These are phyloP conservation scores for Lipomyces orientalis DNA, from an alignment of 805 yeast genomes.

Conservation along the genomic window DNA sequence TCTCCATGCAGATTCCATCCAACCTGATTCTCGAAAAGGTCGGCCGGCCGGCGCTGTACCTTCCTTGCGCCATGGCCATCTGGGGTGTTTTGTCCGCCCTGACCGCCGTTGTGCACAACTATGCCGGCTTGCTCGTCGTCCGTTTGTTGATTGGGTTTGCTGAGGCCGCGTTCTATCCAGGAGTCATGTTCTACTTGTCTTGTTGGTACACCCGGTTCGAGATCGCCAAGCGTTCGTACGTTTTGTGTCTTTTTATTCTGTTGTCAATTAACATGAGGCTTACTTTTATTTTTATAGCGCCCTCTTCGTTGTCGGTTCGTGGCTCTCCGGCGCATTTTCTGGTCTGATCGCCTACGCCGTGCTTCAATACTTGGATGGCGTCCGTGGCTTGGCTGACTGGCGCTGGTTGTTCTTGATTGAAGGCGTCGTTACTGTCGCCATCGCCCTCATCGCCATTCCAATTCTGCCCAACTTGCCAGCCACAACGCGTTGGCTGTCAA, in stretches of 20 bases:
- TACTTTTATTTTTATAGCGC: constrained; percentile 41
- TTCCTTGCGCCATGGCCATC: constrained; percentile 54
- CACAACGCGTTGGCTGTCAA: constrained; percentile 54
- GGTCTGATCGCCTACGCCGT: constrained; percentile 64
- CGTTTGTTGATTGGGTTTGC: constrained; percentile 55
- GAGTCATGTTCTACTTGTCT: constrained; percentile 57
- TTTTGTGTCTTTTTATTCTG: constrained; percentile 22
- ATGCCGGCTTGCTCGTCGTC: constrained; percentile 53
- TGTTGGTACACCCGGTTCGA: constrained; percentile 62
- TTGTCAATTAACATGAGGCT: constrained; percentile 37
- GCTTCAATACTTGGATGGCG: constrained; percentile 51
- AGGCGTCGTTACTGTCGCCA: constrained; percentile 58
- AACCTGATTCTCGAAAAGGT: constrained; percentile 54
- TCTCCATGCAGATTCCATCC: constrained; percentile 56
- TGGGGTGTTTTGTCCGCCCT: constrained; percentile 56
- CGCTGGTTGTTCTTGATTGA: constrained; percentile 63
- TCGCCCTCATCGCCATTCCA: constrained; percentile 54
- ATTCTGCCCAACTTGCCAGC: constrained; percentile 61
- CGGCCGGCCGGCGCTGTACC: constrained; percentile 58
- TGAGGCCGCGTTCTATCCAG: constrained; percentile 58
- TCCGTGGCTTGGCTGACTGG: constrained; percentile 55
- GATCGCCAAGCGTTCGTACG: constrained; percentile 53
- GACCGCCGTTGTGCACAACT: constrained; percentile 53
- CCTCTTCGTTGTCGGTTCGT: constrained; percentile 57
- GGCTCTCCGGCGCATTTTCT: constrained; percentile 58